Base-by-base conservation (phyloP, 1,284 basidiomycete species). In the Ganoderma multipileum region DNA sequence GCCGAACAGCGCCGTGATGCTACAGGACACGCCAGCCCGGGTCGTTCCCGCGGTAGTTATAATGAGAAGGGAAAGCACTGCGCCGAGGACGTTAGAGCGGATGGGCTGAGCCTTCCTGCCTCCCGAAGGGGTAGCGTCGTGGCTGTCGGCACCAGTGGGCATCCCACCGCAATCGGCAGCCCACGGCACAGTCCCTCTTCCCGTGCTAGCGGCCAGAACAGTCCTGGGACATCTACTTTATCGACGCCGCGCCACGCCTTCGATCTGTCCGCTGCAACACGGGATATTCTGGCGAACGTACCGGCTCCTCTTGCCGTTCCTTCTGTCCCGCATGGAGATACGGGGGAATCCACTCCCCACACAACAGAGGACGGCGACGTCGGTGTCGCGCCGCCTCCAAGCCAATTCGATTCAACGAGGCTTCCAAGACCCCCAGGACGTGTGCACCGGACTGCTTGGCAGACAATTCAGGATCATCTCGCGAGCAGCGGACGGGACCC, bases 381-480 rank as follows among this genome's bases (percentile, higher is more conserved):
- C 5, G 33, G 42, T 9, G 42, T 3, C 47, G 58, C 18, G 16
- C 55, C 54, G 50, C 4, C 58, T 30, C 41, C 65, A 28, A 20
- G 23, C n/a, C 55, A 39, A 61, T 36, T 26, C 42, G 58, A 41
- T 23, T 26, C 64, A 14, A 4, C 47, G 8, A 57, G 39, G 38
- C 60, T 65, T 38, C 50, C 41, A 14, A 64, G 36, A 28, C 52
- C 58, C 16, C 23, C 70, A 11, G 52, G 58, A 23, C 70, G 72
- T 20, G 50, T 66, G 20, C 72, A 67, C 20, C 78, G 74, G 61
- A 78, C 66, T 70, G 78, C 87, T 60, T 79, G 82, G 60, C 83
- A 85, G 70, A 83, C 85, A 16, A 82, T 90, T 20, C 85, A 84
- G 59, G 83, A 84, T 7, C 83, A 89, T 73, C 83, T 90, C 23